Conservation (phyloP, 768 basidiomycete genomes). For the Boletellus ananiceps region DNA sequence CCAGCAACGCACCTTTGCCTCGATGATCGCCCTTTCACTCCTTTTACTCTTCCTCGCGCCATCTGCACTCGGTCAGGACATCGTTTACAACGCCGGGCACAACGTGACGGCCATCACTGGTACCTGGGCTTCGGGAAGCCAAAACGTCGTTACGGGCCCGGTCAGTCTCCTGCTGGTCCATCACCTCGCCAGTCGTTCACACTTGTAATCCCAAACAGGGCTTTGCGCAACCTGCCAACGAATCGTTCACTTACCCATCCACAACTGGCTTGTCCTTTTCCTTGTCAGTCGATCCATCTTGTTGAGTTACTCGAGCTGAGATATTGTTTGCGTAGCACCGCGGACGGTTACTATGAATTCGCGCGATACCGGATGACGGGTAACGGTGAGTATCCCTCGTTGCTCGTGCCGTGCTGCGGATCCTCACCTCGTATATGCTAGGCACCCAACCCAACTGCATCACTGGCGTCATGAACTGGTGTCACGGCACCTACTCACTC, state of each 20-base stretch:
- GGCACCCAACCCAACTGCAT: conserved; percentile 86
- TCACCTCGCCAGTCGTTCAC: neutral
- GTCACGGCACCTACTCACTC: conserved; percentile 74
- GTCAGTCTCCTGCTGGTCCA: conserved; percentile 46
- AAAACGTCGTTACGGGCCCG: conserved; percentile 71
- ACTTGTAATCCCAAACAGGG: conserved; percentile 40
- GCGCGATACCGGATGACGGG: conserved; percentile 84
- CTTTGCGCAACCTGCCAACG: conserved; percentile 81
- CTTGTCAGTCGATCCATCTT: conserved; percentile 53
- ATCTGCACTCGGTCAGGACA: conserved; percentile 34
- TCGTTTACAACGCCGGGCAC: conserved; percentile 42
- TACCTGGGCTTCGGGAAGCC: conserved; percentile 83
- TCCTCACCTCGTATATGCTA: conserved; percentile 26
- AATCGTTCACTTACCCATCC: conserved; percentile 76
- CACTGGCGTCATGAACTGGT: conserved; percentile 83
- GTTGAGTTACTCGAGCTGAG: neutral
- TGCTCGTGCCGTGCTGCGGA: neutral
- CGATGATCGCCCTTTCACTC: conserved; percentile 25
- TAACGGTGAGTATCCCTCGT: conserved; percentile 55
- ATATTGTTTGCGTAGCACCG: conserved; percentile 41
- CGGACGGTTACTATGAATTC: conserved; percentile 79
- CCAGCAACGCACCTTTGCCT: neutral
- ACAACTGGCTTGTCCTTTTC: conserved; percentile 87
- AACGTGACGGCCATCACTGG: conserved; percentile 72
- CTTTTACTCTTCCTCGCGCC: conserved; percentile 24